Evolutionary conservation across 2,329 filamentous ascomycete genomes (phyloP), one percentile per base, ranked within the genome.

Genomic region (Colletotrichum camelliae): DNA sequence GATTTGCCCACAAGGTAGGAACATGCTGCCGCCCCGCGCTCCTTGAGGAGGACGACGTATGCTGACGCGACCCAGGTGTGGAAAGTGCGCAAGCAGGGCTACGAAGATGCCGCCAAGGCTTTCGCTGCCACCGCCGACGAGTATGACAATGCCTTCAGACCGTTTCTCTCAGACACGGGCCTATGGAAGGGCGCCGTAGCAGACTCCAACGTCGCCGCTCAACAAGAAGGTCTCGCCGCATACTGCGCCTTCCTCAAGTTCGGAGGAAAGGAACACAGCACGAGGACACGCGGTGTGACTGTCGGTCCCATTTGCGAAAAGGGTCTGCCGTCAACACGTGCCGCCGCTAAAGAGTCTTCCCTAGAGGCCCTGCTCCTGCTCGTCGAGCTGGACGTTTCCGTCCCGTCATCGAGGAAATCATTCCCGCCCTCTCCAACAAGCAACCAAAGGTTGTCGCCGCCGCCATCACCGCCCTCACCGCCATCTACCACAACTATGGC

Each of bases 171-270:
- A 82, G 97, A 99, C 79, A 89, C 96, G 1, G 88, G 92, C 77
- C 84, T 99, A 76, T 98, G 96, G 96, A 98, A 98, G 84, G 93
- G 93, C 43, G 97, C 96, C 2, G 96, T 97, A 8, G 93, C 93
- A 80, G 97, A 99, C 85, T 97, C 96, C 70, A 99, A 99, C 81
- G 97, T 99, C 74, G 97, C 96, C 21, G 97, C 97, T 39, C 97
- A 99, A 84, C 94, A 97, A 86, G 97, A 99, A 80, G 97, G 95
- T 77, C 91, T 99, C 64, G 93, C 91, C 64, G 94, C 96, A 48
- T 91, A 98, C 81, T 98, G 96, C 85, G 93, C 95, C 2, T 99
- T 98, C 83, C 89, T 99, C 73, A 96, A 98, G 82, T 98, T 94
- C 81, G 95, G 95, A 75, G 96, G 96, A 71, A 89, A 91, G 74